Evolutionary conservation across 2,329 filamentous ascomycete species (phyloP), one percentile per base, ranked within the genome.

Genomic region (Verticillium zaregamsianum): DNA sequence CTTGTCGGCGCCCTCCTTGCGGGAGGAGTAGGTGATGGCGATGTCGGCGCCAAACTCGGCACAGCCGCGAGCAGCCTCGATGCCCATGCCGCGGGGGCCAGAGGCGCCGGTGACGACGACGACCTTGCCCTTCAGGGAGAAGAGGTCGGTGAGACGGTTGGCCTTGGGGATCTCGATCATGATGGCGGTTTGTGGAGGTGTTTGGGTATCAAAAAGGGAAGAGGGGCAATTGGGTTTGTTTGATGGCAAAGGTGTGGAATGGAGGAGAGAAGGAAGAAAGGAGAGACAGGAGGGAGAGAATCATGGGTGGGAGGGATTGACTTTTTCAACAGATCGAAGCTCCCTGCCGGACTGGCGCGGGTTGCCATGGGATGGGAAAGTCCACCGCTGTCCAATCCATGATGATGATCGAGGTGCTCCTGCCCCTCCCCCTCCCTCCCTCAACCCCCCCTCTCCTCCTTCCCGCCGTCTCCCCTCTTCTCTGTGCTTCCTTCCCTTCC

Each of bases 81-180:
- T 83, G 64, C 89, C 89, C 75, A 91, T 90, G 64, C 89, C 89
- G 39, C 84, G 86, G 61, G 90, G 84, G 11, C 87, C 87, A 37
- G 86, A 90, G 14, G 88, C 88, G 62, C 89, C 89, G 5, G 88
- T 88, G 64, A 92, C 79, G 68, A 91, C 85, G 66, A 90, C 85
- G 58, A 90, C 90, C 76, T 89, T 89, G 68, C 88, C 88, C 76
- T 89, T 90, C 64, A 91, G 80, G 69, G 86, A 90, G 77, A 92
- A 88, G 68, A 91, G 84, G 71, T 88, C 89, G 66, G 81, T 74
- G 68, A 91, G 82, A 68, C 78, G 79, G 66, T 79, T 78, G 65
- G 85, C 77, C 70, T 85, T 74, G 69, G 88, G 86, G 64, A 88
- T 76, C 69, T 83, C 78, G 79, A 83, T 82, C 85, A 87, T 86